phyloP scores from a whole-genome alignment of 2,329 filamentous ascomycete genomes.

The Colletotrichum navitas region DNA sequence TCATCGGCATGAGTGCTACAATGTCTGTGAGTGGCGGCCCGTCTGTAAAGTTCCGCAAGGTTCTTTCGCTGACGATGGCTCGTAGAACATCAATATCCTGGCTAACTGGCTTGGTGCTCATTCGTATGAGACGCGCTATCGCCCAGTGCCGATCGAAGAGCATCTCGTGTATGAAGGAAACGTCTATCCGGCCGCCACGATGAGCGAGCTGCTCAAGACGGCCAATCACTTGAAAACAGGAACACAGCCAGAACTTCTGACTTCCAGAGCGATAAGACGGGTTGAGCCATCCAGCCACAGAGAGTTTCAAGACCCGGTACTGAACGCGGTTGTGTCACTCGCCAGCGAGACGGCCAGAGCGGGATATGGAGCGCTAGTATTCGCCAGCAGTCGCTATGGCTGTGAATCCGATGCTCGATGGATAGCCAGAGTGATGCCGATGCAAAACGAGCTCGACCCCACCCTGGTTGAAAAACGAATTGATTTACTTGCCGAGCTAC shows the following conservation, averaged over 20 bases:
- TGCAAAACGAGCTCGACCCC: conserved; percentile 58
- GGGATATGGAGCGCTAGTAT: conserved; percentile 79
- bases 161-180: conserved; percentile 78
- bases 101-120: conserved; percentile 78
- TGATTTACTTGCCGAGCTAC: conserved; percentile 75
- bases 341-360: conserved; percentile 76
- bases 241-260: conserved; percentile 50
- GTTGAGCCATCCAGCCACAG: conserved; percentile 70
- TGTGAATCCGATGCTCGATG: conserved; percentile 77
- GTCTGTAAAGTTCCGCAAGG: background rate
- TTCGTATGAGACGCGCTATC: conserved; percentile 79
- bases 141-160: conserved; percentile 81
- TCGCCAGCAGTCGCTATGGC: conserved; percentile 76
- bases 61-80: background rate
- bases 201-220: conserved; percentile 69
- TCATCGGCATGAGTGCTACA: conserved; percentile 85
- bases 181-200: conserved; percentile 73
- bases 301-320: conserved; percentile 73
- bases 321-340: conserved; percentile 78
- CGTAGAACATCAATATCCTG: conserved; percentile 76
- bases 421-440: conserved; percentile 76
- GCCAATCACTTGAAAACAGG: conserved; percentile 62
- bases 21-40: conserved; percentile 67
- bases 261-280: conserved; percentile 56
- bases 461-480: conserved; percentile 68